Base-by-base conservation (phyloP, 2,329 filamentous ascomycete genomes). In the Aspergillus persii region DNA sequence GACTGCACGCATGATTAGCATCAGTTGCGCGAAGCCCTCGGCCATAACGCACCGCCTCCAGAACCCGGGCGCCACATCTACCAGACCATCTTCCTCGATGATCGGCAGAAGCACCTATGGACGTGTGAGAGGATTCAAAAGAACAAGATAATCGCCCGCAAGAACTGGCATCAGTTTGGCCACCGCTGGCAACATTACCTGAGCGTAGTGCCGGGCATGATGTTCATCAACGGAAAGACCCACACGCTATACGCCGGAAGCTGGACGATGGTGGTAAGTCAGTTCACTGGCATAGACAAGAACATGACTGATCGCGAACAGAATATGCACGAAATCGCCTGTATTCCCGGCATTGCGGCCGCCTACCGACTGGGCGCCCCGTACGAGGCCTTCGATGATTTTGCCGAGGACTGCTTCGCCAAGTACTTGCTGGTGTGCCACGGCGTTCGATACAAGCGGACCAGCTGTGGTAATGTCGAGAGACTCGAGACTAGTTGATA, bases 1-100 rank as follows among this genome's bases (percentile, higher is more conserved):
- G 88, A 92, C 72, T 89, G 87, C 75, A 88, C 86, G 41, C 89
- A 90, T 70, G 91, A 91, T 74, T 89, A 92, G 70, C 82, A 86
- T 49, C 89, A 91, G 69, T 89, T 92, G 62, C 85, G 85, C 1
- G 71, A 72, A 23, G 69, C 70, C 0, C 55, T 74, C 12, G 68
- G 66, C 4, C 61, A 69, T 27, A 68, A 67, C 1, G 63, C 69
- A 12, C 52, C 63, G 1, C 63, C 74, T 2, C 64, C 59, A 0
- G 79, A 80, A 0, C 81, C 83, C 54, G 81, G 84, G 29, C 79
- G 84, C 54, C 87, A 90, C 66, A 83, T 91, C 15, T 91, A 89
- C 70, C 88, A 92, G 65, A 86, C 84, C 0, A 86, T 86, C 58
- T 87, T 85, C 71, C 72, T 87, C 12, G 84, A 86, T 68, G 83